Evolutionary conservation across 2,329 filamentous ascomycete species (phyloP).

Genomic region (Neoarthrinium moseri): DNA sequence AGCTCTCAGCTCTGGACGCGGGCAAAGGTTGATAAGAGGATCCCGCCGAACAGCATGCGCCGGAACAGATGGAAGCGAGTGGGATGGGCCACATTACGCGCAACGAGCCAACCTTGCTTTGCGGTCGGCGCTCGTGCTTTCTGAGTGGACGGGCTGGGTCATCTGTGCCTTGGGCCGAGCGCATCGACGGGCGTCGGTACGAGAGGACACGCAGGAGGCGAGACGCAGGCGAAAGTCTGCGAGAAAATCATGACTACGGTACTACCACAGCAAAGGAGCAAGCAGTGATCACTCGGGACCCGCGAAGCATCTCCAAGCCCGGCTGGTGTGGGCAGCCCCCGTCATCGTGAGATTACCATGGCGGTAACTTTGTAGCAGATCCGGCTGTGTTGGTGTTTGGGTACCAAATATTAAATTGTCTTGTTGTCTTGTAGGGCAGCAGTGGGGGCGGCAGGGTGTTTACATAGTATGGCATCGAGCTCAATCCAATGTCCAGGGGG

Average conservation of each 20-base stretch:
- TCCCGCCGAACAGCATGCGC: too few species aligned
- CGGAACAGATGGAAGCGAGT: constrained; percentile 1
- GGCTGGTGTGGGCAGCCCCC: too few species aligned
- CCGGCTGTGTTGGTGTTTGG: too few species aligned
- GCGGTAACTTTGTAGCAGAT: too few species aligned
- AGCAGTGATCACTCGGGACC: too few species aligned
- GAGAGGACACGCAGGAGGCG: constrained; percentile 1
- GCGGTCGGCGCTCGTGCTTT: neutral
- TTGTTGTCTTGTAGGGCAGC: too few species aligned
- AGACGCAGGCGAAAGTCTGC: neutral
- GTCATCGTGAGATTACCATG: too few species aligned
- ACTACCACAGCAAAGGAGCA: neutral
- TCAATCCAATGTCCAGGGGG: too few species aligned
- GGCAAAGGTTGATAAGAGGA: neutral
- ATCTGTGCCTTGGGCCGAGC: neutral
- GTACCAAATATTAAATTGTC: too few species aligned
- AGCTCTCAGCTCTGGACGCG: neutral
- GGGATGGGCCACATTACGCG: neutral
- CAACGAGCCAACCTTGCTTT: neutral
- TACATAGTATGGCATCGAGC: too few species aligned
- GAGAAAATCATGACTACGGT: neutral
- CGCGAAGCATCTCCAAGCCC: too few species aligned
- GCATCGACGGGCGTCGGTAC: neutral
- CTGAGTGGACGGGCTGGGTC: constrained; percentile 2
- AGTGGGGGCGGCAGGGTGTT: too few species aligned